A percentile compares a stretch with the other conserved stretches of the same genome.
phyloP scores from a whole-genome alignment of 2,329 filamentous ascomycete species.

The Clarireedia paspali region DNA sequence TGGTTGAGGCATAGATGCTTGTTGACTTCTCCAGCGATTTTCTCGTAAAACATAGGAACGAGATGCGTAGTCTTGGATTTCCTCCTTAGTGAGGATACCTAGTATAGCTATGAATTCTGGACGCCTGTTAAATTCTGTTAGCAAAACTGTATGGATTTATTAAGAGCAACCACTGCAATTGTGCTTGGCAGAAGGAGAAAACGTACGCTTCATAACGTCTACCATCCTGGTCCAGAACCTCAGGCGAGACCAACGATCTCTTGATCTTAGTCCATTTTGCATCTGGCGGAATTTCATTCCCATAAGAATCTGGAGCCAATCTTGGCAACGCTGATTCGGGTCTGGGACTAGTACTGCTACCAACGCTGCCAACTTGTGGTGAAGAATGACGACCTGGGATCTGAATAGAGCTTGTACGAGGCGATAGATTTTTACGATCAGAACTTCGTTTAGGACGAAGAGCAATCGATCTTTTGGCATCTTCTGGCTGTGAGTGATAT shows the following conservation, averaged over 20 bases:
- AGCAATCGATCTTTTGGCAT: constrained; percentile 14
- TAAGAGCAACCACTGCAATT: background rate
- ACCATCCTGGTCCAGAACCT: constrained; percentile 46
- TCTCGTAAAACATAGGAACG: constrained; percentile 32
- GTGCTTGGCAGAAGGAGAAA: background rate
- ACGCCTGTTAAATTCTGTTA: constrained; percentile 26
- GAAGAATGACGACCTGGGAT: constrained; percentile 3
- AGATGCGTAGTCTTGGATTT: constrained; percentile 45
- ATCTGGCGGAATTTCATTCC: constrained; percentile 47
- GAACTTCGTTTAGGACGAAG: constrained; percentile 14
- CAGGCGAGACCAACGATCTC: constrained; percentile 47
- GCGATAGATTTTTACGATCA: constrained; percentile 9
- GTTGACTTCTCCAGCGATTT: constrained; percentile 13
- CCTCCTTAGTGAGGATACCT: constrained; percentile 43
- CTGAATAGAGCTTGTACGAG: constrained; percentile 17
- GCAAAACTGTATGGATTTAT: background rate
- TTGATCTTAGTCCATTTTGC: constrained; percentile 54
- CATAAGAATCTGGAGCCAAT: constrained; percentile 49
- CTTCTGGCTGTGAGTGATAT: constrained; percentile 4
- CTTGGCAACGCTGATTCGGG: background rate
- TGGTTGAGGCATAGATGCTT: background rate
- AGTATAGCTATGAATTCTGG: constrained; percentile 54
- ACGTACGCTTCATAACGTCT: constrained; percentile 49
- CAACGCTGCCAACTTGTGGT: constrained; percentile 4
- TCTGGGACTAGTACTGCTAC: constrained; percentile 8